Percentiles rank a stretch among this genome's conserved stretches.
Conservation (phyloP, 257 asterid species). For the Schizonepeta tenuifolia region DNA sequence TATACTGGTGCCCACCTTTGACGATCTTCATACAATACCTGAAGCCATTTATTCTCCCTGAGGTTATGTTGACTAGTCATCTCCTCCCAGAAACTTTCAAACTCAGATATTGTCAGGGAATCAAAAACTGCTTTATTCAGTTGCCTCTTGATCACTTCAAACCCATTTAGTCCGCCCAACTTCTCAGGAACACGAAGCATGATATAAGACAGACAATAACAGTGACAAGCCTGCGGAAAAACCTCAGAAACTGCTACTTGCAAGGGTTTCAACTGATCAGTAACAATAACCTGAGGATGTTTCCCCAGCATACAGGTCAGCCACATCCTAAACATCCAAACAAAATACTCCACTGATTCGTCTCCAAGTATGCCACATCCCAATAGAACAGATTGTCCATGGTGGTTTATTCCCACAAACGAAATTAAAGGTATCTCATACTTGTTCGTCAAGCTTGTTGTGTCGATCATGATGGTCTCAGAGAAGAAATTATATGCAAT, state of each 20-base stretch:
- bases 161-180: conserved; percentile 64
- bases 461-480: conserved; percentile 58
- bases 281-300: conserved; percentile 54
- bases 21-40: conserved; percentile 53
- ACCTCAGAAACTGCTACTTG: conserved; percentile 54
- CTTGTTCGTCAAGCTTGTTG: conserved; percentile 57
- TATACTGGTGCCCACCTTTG: conserved; percentile 63
- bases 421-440: conserved; percentile 60
- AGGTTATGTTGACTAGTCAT: conserved; percentile 55
- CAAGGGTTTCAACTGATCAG: conserved; percentile 57
- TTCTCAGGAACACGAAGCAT: conserved; percentile 66
- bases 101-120: conserved; percentile 61
- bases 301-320: conserved; percentile 53
- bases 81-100: conserved; percentile 52
- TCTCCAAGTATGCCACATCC: conserved; percentile 72
- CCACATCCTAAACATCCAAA: conserved; percentile 65
- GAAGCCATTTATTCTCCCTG: conserved; percentile 59
- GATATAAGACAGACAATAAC: conserved; percentile 49
- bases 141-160: conserved; percentile 54
- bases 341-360: conserved; percentile 54
- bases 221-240: conserved; percentile 53
- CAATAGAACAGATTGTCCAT: conserved; percentile 56
- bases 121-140: conserved; percentile 51
- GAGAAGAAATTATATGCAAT: conserved; percentile 51
- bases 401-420: conserved; percentile 68